Evolutionary conservation across 768 basidiomycete species (phyloP), one percentile per base, ranked within the genome.

Genomic region (Chalciporus pseudorubinellus): DNA sequence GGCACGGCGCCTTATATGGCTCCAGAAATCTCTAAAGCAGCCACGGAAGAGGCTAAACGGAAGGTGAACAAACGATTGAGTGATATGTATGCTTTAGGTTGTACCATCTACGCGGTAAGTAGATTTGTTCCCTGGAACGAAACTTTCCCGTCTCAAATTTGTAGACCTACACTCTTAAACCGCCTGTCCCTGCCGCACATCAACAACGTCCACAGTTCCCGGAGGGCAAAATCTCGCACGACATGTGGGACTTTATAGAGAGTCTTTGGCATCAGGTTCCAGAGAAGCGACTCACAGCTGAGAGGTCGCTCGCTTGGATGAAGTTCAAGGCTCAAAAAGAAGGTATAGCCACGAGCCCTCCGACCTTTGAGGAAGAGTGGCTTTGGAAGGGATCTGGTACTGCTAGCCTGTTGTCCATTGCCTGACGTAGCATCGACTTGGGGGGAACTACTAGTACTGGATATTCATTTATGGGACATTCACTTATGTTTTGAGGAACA

Each of bases 81-180:
- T 14, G 76, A 77, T 48, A 64, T 77, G 48, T 77, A 77, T 51
- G 70, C 76, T 1, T 64, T 72, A 34, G 72, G 64, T 21, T 76
- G 73, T 45, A 73, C 74, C 2, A 70, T 71, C 36, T 76, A 74
- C 29, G 71, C 64, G 61, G 29, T 31, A 11, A 31, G 29, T 8
- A 4, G 4, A 8, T 5, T 9, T 28, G 6, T 28, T 28, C 26
- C 6, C 26, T 4, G 9, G 26, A 28, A 28, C 26, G 9, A 28
- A 28, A 9, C 6, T 28, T 4, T 28, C 26, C 9, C 26, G 9
- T 28, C 26, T 9, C 4, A 28, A 9, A 28, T 28, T 6, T 11
- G 2, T 31, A 31, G 29, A 72, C 71, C 16, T 67, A 65, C 46
- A 51, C 58, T 7, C 51, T 46, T n/a, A 47, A 9, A 24, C 39